phyloP scores from a whole-genome alignment of 192 early-diverging fungal genomes.

The Gaertneriomyces sp. region DNA sequence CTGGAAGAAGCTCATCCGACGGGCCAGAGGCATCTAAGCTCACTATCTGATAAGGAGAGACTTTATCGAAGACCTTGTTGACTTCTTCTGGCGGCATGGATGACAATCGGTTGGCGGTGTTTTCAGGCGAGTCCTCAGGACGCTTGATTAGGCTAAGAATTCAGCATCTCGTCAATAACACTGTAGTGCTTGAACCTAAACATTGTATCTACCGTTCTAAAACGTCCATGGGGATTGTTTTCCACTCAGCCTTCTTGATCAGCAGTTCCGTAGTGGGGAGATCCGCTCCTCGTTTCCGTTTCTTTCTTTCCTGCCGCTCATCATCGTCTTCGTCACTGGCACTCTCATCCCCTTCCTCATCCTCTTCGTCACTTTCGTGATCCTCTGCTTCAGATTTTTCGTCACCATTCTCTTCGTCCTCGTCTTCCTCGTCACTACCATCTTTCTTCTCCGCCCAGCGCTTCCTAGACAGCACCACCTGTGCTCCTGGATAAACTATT shows the following conservation, averaged over 20 bases:
- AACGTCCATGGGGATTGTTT: constrained; percentile 40
- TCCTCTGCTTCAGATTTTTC: constrained; percentile 23
- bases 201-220: constrained; percentile 29
- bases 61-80: background rate
- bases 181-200: background rate
- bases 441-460: constrained; percentile 35
- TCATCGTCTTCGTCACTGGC: constrained; percentile 25
- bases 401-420: constrained; percentile 17
- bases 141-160: constrained; percentile 39
- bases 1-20: constrained; percentile 36
- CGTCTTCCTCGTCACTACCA: constrained; percentile 4
- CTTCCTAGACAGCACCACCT: constrained; percentile 39
- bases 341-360: constrained; percentile 30
- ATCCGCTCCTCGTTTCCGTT: constrained; percentile 7
- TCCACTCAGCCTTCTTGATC: constrained; percentile 37
- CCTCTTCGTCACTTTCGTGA: constrained; percentile 27
- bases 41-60: constrained; percentile 24
- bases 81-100: no score
- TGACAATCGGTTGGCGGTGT: constrained; percentile 4
- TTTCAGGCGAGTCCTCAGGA: constrained; percentile 40
- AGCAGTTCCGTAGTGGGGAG: constrained; percentile 6
- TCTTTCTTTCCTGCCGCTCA: constrained; percentile 5
- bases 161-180: background rate
- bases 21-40: constrained; percentile 46
- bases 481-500: constrained; percentile 39